Conservation (phyloP, 225 moss, liverwort and hornwort genomes). For the Neckera pumila region DNA sequence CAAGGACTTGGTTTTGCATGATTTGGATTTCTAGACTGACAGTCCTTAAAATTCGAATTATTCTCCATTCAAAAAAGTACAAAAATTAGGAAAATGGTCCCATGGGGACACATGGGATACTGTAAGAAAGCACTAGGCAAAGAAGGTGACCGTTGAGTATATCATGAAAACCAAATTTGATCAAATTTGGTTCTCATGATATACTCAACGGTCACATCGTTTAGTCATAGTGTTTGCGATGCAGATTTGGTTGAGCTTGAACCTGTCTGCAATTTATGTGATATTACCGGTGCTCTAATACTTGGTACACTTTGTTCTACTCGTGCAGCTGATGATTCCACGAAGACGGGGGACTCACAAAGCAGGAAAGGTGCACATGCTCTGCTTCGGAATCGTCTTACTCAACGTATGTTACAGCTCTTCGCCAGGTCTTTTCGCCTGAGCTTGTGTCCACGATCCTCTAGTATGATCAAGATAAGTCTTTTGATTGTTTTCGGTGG, state of each 20-base stretch:
- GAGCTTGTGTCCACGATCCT: not conserved
- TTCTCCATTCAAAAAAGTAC: not conserved
- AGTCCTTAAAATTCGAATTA: not conserved
- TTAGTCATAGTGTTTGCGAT: not conserved
- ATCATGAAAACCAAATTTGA: no score
- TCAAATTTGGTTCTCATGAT: not conserved
- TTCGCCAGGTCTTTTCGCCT: not conserved
- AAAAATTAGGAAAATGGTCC: not conserved
- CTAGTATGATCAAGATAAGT: not conserved
- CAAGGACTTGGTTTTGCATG: not conserved
- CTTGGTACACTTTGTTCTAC: not conserved
- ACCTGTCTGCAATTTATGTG: not conserved
- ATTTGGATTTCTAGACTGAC: not conserved
- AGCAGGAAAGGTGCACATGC: constrained; percentile 24
- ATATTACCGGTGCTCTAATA: not conserved
- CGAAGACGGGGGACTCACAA: not conserved
- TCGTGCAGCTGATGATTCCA: not conserved
- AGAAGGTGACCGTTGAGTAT: no score
- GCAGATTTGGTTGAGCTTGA: not conserved
- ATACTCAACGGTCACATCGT: not conserved
- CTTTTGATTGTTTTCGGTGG: not conserved
- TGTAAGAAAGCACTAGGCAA: not conserved
- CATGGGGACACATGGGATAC: no score
- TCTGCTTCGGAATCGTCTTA: constrained; percentile 43
- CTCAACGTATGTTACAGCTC: constrained; percentile 48